Conservation (phyloP, 306 rosid genomes). For the Cicer cuneatum region DNA sequence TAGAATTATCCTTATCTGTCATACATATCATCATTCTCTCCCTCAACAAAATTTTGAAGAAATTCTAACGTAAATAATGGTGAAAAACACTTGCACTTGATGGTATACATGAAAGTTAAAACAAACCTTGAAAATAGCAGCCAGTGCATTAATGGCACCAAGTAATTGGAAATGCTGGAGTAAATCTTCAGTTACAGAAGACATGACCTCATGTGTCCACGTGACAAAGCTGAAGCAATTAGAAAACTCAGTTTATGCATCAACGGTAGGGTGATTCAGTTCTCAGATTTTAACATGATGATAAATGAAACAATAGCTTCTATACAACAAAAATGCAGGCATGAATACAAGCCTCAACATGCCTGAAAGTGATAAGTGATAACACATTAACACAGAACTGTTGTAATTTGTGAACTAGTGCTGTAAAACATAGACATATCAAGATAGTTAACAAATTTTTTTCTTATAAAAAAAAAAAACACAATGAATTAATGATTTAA, state of each 20-base stretch:
- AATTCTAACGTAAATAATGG: slow-evolving; percentile 29
- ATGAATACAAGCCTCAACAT: slow-evolving; percentile 30
- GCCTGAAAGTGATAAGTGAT: slow-evolving; percentile 26
- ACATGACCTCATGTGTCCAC: slow-evolving; percentile 85
- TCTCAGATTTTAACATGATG: slow-evolving; percentile 4
- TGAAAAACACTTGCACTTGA: slow-evolving; percentile 21
- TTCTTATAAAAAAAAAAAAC: slow-evolving; percentile 5
- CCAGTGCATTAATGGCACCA: slow-evolving; percentile 77
- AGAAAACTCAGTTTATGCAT: slow-evolving; percentile 43
- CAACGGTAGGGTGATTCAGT: slow-evolving; percentile 22
- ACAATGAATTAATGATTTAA: slow-evolving; percentile 11
- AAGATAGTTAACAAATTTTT: slow-evolving; percentile 12
- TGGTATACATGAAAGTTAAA: slow-evolving; percentile 34
- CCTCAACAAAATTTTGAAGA: slow-evolving; percentile 14
- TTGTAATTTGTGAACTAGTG: neutral
- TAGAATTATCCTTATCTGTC: neutral
- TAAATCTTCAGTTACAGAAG: slow-evolving; percentile 64
- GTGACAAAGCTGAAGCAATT: slow-evolving; percentile 74
- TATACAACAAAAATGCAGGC: slow-evolving; percentile 15
- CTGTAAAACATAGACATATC: neutral
- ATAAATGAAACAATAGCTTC: slow-evolving; percentile 5
- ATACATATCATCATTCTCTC: slow-evolving; percentile 4
- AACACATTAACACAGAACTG: slow-evolving; percentile 7
- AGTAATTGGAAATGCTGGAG: slow-evolving; percentile 81
- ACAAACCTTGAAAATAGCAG: slow-evolving; percentile 89